A percentile compares a stretch with the other conserved stretches of the same genome.
Conservation (phyloP, 305 asterid species). For the Fraxinus sp. region DNA sequence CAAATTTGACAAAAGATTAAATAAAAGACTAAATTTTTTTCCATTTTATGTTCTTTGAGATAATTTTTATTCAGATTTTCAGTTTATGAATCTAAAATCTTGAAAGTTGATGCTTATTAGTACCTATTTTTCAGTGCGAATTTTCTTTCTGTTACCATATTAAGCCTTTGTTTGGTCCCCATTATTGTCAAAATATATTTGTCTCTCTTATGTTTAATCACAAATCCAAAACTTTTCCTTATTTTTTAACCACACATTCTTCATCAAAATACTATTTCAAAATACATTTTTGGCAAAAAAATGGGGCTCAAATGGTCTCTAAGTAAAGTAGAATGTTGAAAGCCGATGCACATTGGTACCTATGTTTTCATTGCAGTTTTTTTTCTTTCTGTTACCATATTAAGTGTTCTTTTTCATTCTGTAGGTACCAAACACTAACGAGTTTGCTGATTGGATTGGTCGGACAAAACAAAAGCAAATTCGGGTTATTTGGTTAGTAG, state of each 20-base stretch:
- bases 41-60: background rate
- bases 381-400: background rate
- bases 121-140: background rate
- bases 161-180: background rate
- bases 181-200: background rate
- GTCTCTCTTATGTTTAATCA: background rate
- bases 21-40: background rate
- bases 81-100: background rate
- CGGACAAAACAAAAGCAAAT: slow-evolving; percentile 92
- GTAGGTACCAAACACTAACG: slow-evolving; percentile 94
- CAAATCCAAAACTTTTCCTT: too few relatives aligned
- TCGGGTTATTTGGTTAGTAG: slow-evolving; percentile 86
- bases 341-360: background rate
- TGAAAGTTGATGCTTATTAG: background rate
- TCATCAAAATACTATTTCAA: background rate
- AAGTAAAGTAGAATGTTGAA: background rate
- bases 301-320: background rate
- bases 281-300: background rate
- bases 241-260: background rate
- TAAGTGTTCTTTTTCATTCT: slow-evolving; percentile 20
- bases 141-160: background rate
- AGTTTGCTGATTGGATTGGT: slow-evolving; percentile 99
- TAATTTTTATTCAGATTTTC: background rate
- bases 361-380: background rate
- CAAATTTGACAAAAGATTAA: background rate